Conservation (phyloP, 805 yeast genomes). For the Ogataea allantospora region DNA sequence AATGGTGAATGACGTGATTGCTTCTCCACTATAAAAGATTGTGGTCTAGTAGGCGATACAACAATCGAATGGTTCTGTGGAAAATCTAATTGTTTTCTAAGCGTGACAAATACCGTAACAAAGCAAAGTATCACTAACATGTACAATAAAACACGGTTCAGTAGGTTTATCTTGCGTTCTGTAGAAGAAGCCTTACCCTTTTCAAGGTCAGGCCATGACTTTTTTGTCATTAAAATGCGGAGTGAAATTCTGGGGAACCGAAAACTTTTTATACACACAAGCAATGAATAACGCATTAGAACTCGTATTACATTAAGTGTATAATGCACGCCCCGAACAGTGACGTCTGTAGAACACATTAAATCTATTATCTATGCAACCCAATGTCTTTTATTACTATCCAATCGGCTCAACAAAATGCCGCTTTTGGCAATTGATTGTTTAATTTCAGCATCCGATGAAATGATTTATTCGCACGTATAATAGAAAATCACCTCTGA, state of each 20-base stretch:
- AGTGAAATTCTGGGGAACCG: neutral
- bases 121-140: slow-evolving; percentile 2
- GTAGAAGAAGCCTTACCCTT: neutral
- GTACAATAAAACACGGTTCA: slow-evolving; percentile 1
- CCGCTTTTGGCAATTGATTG: no score
- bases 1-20: neutral
- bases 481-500: no score
- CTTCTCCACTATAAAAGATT: slow-evolving; percentile 3
- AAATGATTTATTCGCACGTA: no score
- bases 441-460: no score
- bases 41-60: neutral
- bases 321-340: neutral
- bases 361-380: no score
- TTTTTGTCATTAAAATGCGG: neutral
- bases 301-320: neutral
- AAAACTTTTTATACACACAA: neutral
- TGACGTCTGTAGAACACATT: no score
- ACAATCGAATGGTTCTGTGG: neutral
- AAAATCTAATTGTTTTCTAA: neutral
- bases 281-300: neutral
- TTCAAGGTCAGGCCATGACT: slow-evolving; percentile 6
- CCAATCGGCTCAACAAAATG: no score
- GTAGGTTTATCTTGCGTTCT: neutral
- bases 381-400: no score
- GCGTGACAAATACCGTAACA: neutral